Evolutionary conservation across 306 rosid genomes (phyloP).

Genomic region (Fragaria vesca): DNA sequence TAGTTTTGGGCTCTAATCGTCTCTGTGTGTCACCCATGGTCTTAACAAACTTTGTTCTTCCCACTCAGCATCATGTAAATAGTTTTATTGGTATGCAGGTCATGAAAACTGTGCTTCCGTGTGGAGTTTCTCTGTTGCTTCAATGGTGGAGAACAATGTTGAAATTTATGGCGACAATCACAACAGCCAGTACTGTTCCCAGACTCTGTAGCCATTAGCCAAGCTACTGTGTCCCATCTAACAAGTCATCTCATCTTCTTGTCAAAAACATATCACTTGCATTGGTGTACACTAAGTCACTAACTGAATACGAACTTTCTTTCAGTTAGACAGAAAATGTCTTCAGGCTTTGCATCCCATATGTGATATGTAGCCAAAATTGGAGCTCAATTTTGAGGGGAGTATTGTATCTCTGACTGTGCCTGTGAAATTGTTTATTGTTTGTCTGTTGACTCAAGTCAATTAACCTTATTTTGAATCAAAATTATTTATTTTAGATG

Average conservation of each 20-base stretch:
- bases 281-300: no score
- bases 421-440: no score
- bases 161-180: slow-evolving; percentile 23
- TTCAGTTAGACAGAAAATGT: no score
- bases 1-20: not conserved
- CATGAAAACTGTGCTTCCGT: slow-evolving; percentile 79
- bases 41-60: not conserved
- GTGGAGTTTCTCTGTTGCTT: slow-evolving; percentile 73
- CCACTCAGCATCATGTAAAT: not conserved
- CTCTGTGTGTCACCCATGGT: not conserved
- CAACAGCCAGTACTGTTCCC: slow-evolving; percentile 30
- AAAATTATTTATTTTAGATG: no score
- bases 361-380: no score
- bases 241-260: not conserved
- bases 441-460: no score
- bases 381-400: no score
- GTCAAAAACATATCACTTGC: no score
- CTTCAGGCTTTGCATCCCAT: no score
- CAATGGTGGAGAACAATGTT: slow-evolving; percentile 36
- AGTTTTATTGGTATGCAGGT: slow-evolving; percentile 43
- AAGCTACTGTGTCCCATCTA: not conserved
- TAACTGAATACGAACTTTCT: no score
- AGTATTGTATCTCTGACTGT: no score
- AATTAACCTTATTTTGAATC: no score
- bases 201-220: slow-evolving; percentile 7